Evolutionary conservation across 176 grass and related monocot genomes (phyloP), one percentile per base, ranked within the genome.

Genomic region (Paspalum notatum): DNA sequence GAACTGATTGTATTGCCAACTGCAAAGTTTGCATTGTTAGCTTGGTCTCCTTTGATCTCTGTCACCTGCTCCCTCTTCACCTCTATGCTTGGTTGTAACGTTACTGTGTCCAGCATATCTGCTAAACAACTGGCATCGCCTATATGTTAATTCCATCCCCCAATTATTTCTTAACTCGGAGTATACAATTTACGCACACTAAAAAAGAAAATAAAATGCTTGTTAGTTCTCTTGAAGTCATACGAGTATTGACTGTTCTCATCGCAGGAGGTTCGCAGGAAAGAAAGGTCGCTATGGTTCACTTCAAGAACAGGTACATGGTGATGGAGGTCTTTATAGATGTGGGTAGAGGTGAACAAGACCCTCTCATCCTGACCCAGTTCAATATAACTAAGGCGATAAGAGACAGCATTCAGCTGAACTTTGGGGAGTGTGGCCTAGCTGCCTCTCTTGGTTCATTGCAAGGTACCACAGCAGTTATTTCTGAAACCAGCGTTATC

Each of bases 241-340:
- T 21, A 39, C 14, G 38, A 24, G 12, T 16, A 43, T 41, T 56
- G 8, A 54, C 40, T 44, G 38, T 3, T 40, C 20, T 22, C 39
- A 43, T 75, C 38, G 12, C 8, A 73, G 58, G 75, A 66, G 6
- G 24, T 40, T 27, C 22, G 20, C 61, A 24, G 18, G 9, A 24
- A 12, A 74, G 47, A 12, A 64, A 21, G 26, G 27, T 22, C 5
- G 0, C 61, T 10, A 93, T 93, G 93, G 91, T 93, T 66, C 94
- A 97, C 62, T 97, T 97, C 75, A 97, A 97, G 71, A 97, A 93
- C 47, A 87, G 94, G 67, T 97, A 97, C 61, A 78, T 92, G 89
- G 79, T 94, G 46, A 83, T 97, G 94, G 94, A 97, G 49, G 82
- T 88, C 9, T 90, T 97, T 43, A 67, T 97, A 8, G 82, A 91